Evolutionary conservation across 495 filamentous ascomycete genomes (phyloP).

Genomic region (Penicillium canariense): DNA sequence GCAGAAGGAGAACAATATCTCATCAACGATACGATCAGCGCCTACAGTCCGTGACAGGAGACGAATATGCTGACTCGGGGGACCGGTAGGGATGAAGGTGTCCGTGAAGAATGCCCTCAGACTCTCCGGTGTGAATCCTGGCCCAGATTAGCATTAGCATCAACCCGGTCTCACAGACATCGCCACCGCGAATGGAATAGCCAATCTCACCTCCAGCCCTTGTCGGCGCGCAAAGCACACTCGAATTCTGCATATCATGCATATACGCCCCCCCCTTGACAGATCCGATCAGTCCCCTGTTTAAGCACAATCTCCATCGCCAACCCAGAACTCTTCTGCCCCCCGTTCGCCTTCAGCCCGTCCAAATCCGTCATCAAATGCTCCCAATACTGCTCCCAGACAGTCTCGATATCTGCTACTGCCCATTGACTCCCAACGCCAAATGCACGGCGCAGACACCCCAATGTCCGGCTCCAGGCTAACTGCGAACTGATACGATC

Average conservation of each 20-base stretch:
- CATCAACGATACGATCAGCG: slow-evolving; percentile 57
- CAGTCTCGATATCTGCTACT: slow-evolving; percentile 56
- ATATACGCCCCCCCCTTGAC: slow-evolving; percentile 6
- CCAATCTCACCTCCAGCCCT: slow-evolving; percentile 42
- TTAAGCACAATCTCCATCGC: slow-evolving; percentile 11
- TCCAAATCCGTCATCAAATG: slow-evolving; percentile 15
- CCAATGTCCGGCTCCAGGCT: slow-evolving; percentile 55
- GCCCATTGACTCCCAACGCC: slow-evolving; percentile 38
- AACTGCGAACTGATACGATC: slow-evolving; percentile 48
- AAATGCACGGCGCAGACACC: slow-evolving; percentile 53
- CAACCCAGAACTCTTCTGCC: not conserved
- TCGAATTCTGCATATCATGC: slow-evolving; percentile 8
- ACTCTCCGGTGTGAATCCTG: slow-evolving; percentile 23
- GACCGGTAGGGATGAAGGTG: slow-evolving; percentile 69
- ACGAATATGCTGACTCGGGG: slow-evolving; percentile 60
- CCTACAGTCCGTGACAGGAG: slow-evolving; percentile 69
- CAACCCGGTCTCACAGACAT: not conserved
- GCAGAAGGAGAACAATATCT: slow-evolving; percentile 57
- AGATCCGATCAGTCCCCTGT: slow-evolving; percentile 6
- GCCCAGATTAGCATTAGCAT: not conserved
- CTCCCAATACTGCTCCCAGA: slow-evolving; percentile 56
- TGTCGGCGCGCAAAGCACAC: slow-evolving; percentile 32
- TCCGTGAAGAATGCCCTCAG: slow-evolving; percentile 66
- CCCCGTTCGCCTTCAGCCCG: not conserved
- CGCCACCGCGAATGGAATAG: not conserved